These are phyloP conservation scores for Aschersonia sp. DNA, from an alignment of 2,329 filamentous ascomycete genomes.

Conservation along the genomic window DNA sequence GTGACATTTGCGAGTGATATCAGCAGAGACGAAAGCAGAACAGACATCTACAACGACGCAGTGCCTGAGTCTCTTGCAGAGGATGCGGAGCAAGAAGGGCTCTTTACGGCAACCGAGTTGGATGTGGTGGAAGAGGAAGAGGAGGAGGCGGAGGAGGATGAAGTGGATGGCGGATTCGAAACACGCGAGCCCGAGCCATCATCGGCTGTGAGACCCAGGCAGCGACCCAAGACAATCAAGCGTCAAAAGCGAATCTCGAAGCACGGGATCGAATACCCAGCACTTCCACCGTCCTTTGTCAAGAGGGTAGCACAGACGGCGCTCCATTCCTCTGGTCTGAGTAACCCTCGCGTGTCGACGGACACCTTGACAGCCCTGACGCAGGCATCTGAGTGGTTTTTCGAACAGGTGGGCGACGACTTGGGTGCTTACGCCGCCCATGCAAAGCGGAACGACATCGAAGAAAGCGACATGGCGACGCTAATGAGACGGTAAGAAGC, in stretches of 20 bases:
- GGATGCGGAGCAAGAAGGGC: background rate
- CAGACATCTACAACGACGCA: constrained; percentile 1
- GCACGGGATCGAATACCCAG: constrained; percentile 62
- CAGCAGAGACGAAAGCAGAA: constrained; percentile 2
- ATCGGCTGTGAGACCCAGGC: background rate
- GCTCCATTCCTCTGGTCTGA: constrained; percentile 48
- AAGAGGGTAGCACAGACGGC: constrained; percentile 62
- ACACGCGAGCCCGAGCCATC: background rate
- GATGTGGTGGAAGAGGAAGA: background rate
- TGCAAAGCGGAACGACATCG: constrained; percentile 70
- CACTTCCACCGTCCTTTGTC: constrained; percentile 57
- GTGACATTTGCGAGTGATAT: constrained; percentile 4
- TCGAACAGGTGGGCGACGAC: constrained; percentile 75
- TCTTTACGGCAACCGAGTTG: background rate
- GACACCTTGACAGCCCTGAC: constrained; percentile 63
- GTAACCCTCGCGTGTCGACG: constrained; percentile 55
- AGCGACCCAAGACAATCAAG: constrained; percentile 10
- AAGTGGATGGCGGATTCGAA: background rate
- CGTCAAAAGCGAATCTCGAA: constrained; percentile 41
- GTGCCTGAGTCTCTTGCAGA: constrained; percentile 1
- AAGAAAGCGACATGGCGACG: constrained; percentile 69
- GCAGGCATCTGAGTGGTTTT: constrained; percentile 81
- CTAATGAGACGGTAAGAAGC: constrained; percentile 61
- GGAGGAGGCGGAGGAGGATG: background rate
- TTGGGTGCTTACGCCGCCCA: constrained; percentile 68